A percentile compares a stretch with the other conserved stretches of the same genome.
Conservation (phyloP, 73 alveolate species). For the Tetrahymena thermophila region DNA sequence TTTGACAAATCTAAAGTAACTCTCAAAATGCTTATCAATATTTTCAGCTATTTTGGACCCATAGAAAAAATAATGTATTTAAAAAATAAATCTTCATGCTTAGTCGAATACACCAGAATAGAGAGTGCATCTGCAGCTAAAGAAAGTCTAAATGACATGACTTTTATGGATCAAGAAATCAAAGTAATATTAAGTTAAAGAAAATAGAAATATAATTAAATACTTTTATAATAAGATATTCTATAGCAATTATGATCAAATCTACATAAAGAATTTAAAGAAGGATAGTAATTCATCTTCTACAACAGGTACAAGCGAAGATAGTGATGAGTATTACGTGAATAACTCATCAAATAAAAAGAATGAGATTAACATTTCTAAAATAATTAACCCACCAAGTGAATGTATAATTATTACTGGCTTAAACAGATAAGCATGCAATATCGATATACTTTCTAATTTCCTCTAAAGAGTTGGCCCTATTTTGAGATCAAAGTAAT, state of each 20-base stretch:
- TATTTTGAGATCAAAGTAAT: not conserved
- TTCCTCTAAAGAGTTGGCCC: not conserved
- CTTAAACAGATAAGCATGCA: not conserved
- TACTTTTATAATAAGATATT: not conserved
- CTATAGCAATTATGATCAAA: not conserved
- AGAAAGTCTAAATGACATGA: slow-evolving; percentile 28
- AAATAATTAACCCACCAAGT: not conserved
- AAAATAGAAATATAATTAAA: not conserved
- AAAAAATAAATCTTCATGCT: slow-evolving; percentile 28
- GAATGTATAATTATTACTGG: not conserved
- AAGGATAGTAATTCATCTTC: not conserved
- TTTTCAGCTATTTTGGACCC: slow-evolving; percentile 35
- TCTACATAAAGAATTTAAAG: not conserved
- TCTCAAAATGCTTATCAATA: slow-evolving; percentile 20
- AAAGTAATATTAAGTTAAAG: not conserved
- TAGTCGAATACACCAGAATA: not conserved
- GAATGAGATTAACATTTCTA: not conserved
- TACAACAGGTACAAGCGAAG: not conserved
- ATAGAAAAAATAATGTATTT: slow-evolving; percentile 34
- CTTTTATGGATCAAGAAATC: slow-evolving; percentile 28
- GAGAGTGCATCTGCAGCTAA: slow-evolving; percentile 38
- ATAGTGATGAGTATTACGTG: not conserved
- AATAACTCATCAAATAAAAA: not conserved
- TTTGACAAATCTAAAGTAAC: slow-evolving; percentile 35
- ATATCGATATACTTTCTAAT: not conserved